Percentiles rank a stretch among this genome's conserved stretches.
Evolutionary conservation across 768 basidiomycete genomes (phyloP).

Genomic region (Leccinum truebloodii): DNA sequence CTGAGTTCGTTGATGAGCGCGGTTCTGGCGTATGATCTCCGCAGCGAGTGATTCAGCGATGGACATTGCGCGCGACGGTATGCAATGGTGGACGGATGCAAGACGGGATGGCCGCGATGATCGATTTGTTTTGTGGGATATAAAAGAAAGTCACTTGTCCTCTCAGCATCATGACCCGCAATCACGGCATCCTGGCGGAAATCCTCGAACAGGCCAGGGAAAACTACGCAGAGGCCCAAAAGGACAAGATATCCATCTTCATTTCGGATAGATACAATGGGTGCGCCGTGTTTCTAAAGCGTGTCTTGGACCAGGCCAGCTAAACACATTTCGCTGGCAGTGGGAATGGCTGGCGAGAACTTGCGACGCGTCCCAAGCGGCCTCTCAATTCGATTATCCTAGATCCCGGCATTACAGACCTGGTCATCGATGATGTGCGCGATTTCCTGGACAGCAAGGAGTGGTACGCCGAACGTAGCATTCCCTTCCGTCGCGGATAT

Average conservation of each 20-base stretch:
- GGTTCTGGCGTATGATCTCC: slow-evolving; percentile 56
- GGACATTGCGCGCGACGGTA: too few species aligned
- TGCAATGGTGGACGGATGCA: too few species aligned
- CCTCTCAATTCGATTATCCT: slow-evolving; percentile 67
- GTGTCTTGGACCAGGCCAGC: not conserved
- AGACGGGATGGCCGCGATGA: too few species aligned
- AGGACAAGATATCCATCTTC: slow-evolving; percentile 53
- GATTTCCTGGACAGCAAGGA: slow-evolving; percentile 68
- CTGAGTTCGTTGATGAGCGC: slow-evolving; percentile 61
- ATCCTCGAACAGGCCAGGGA: slow-evolving; percentile 57
- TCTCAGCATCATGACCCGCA: slow-evolving; percentile 50
- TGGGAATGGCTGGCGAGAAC: slow-evolving; percentile 49
- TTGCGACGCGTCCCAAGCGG: slow-evolving; percentile 63
- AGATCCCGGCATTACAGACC: slow-evolving; percentile 66
- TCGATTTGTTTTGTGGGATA: too few species aligned
- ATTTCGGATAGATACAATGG: slow-evolving; percentile 46
- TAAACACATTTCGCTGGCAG: slow-evolving; percentile 17
- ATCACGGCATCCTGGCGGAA: slow-evolving; percentile 46
- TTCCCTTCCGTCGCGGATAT: slow-evolving; percentile 81
- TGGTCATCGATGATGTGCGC: slow-evolving; percentile 63
- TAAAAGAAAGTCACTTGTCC: not conserved
- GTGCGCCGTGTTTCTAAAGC: slow-evolving; percentile 23
- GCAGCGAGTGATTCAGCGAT: slow-evolving; percentile 39
- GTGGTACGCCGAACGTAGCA: slow-evolving; percentile 78
- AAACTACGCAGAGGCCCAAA: slow-evolving; percentile 50